Conservation (phyloP, 106 monocot genomes). For the Platanthera guangdongensis region DNA sequence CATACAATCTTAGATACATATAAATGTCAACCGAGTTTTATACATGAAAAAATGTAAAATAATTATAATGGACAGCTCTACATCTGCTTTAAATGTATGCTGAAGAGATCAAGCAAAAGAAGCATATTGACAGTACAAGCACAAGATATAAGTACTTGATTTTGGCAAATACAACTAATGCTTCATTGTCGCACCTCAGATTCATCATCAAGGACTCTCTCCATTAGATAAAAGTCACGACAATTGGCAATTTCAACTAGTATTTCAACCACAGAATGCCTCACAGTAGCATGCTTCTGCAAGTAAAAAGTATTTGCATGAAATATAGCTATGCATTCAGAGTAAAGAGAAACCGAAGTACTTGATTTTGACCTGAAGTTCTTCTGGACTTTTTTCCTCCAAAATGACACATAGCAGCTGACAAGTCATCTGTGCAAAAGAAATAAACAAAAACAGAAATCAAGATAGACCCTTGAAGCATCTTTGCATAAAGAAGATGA, state of each 20-base stretch:
- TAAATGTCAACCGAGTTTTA: too few relatives aligned
- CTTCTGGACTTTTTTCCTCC: too few relatives aligned
- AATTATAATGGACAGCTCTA: not conserved
- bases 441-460: too few relatives aligned
- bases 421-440: too few relatives aligned
- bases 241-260: slow-evolving; percentile 54
- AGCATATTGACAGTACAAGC: not conserved
- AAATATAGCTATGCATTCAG: too few relatives aligned
- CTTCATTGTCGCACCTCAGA: slow-evolving; percentile 49
- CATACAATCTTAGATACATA: too few relatives aligned
- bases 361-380: too few relatives aligned
- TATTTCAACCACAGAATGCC: slow-evolving; percentile 56
- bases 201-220: slow-evolving; percentile 83
- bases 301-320: too few relatives aligned
- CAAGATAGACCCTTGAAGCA: too few relatives aligned
- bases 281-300: slow-evolving; percentile 87
- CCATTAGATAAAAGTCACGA: slow-evolving; percentile 93
- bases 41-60: not conserved
- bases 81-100: not conserved
- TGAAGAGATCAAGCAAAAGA: not conserved
- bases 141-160: not conserved
- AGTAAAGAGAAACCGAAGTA: too few relatives aligned
- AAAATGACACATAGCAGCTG: too few relatives aligned
- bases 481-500: too few relatives aligned
- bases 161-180: not conserved